Percentiles rank a stretch among this genome's conserved stretches.
Evolutionary conservation across 306 rosid species (phyloP).

Genomic region (Delonix regia): DNA sequence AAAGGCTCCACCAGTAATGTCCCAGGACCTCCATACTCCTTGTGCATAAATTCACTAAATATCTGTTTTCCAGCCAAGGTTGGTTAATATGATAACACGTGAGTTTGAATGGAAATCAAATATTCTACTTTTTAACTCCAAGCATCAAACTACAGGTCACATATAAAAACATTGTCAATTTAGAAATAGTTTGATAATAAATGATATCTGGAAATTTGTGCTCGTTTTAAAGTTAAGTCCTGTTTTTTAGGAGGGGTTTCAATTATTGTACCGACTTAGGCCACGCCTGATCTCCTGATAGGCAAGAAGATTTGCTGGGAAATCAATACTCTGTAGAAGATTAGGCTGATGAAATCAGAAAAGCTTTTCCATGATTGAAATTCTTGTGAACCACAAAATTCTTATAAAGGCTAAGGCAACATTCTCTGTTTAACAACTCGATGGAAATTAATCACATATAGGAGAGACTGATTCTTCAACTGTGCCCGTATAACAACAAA

Average conservation of each 20-base stretch:
- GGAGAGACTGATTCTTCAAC: constrained; percentile 19
- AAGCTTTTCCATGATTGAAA: constrained; percentile 22
- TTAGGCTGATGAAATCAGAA: constrained; percentile 16
- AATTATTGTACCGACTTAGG: constrained; percentile 37
- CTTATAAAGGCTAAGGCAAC: constrained; percentile 5
- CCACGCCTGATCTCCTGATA: constrained; percentile 14
- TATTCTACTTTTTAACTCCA: constrained; percentile 30
- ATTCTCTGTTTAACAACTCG: constrained; percentile 16
- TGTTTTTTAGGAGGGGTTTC: not conserved
- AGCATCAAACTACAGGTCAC: constrained; percentile 36
- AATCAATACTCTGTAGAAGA: not conserved
- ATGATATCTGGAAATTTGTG: constrained; percentile 29
- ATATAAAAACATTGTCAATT: constrained; percentile 37
- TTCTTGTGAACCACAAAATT: constrained; percentile 13
- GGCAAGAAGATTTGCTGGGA: constrained; percentile 16
- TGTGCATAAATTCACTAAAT: constrained; percentile 60
- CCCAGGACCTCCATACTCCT: constrained; percentile 78
- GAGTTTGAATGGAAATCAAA: constrained; percentile 38
- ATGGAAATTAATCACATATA: constrained; percentile 17
- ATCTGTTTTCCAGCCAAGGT: constrained; percentile 49
- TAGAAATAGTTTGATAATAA: constrained; percentile 17
- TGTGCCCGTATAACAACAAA: not conserved
- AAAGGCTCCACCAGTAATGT: constrained; percentile 83
- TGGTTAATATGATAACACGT: constrained; percentile 33
- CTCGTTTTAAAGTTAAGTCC: constrained; percentile 8